Evolutionary conservation across 129 eudicot species (phyloP).

Genomic region (Artemisia annua): DNA sequence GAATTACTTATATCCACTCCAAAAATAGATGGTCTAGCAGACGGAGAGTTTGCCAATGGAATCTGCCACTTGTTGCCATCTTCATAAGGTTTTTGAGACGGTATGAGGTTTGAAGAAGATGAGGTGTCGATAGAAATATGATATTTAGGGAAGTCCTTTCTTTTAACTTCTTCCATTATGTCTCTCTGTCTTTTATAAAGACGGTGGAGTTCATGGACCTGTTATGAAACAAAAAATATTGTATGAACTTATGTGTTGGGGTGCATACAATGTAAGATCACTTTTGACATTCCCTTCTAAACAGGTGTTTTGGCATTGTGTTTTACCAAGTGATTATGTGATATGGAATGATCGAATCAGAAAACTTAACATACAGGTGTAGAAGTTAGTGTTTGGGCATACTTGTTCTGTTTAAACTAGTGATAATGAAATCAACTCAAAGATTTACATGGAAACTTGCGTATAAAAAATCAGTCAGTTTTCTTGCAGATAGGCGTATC

Average conservation of each 20-base stretch:
- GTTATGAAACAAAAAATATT: constrained; percentile 12
- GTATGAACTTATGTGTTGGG: neutral
- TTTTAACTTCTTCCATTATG: constrained; percentile 74
- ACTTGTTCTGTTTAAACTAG: neutral
- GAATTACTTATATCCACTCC: constrained; percentile 48
- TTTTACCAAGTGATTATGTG: neutral
- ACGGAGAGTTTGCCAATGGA: constrained; percentile 32
- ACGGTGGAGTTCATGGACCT: constrained; percentile 87
- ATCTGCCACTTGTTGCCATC: constrained; percentile 54
- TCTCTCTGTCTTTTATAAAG: constrained; percentile 75
- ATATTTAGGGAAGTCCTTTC: constrained; percentile 43
- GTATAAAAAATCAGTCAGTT: neutral
- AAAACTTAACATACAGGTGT: neutral
- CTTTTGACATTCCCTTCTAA: neutral
- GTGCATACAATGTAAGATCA: no score
- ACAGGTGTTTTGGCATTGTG: constrained; percentile 1
- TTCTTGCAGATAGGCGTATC: no score
- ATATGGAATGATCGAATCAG: neutral
- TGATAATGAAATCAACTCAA: neutral
- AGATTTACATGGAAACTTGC: neutral
- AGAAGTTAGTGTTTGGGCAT: neutral
- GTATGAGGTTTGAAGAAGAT: constrained; percentile 65
- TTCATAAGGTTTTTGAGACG: constrained; percentile 47
- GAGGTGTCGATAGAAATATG: constrained; percentile 55
- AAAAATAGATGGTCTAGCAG: constrained; percentile 43